These are phyloP conservation scores for Penicillium verrucosum DNA, from an alignment of 2,329 filamentous ascomycete genomes.

Conservation along the genomic window DNA sequence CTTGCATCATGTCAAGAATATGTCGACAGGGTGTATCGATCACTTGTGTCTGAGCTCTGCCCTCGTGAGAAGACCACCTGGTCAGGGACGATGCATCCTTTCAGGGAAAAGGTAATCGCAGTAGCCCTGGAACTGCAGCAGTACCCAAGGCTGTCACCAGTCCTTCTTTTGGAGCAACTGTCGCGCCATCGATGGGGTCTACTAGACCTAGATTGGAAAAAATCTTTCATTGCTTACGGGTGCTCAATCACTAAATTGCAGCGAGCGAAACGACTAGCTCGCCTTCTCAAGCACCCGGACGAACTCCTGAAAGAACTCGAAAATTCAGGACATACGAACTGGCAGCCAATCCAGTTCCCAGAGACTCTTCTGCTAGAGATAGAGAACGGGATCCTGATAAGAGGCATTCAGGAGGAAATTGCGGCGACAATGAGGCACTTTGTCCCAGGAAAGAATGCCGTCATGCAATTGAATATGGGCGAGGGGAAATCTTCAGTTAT, in stretches of 20 bases:
- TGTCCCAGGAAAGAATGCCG: slow-evolving; percentile 42
- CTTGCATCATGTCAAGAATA: no score
- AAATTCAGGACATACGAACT: slow-evolving; percentile 56
- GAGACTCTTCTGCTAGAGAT: slow-evolving; percentile 64
- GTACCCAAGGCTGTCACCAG: no score
- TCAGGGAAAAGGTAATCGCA: no score
- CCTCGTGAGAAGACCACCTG: no score
- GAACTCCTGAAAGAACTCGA: slow-evolving; percentile 34
- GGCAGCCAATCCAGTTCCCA: slow-evolving; percentile 51
- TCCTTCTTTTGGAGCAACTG: no score
- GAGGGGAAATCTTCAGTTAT: slow-evolving; percentile 70
- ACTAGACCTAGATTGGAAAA: background rate
- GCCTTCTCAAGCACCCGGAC: slow-evolving; percentile 7
- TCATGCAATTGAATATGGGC: slow-evolving; percentile 70
- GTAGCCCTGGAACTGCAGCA: no score
- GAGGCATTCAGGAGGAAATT: slow-evolving; percentile 58
- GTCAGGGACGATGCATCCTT: no score
- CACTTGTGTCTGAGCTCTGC: no score
- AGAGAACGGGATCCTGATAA: slow-evolving; percentile 61
- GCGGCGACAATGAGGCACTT: slow-evolving; percentile 54
- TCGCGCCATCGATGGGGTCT: background rate
- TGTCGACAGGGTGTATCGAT: no score
- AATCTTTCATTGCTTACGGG: background rate
- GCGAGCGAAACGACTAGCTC: slow-evolving; percentile 27
- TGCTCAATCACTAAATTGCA: slow-evolving; percentile 30